Evolutionary conservation across 1,139 yeast species (phyloP).

Genomic region (Barnettozyma hawaiiensis): DNA sequence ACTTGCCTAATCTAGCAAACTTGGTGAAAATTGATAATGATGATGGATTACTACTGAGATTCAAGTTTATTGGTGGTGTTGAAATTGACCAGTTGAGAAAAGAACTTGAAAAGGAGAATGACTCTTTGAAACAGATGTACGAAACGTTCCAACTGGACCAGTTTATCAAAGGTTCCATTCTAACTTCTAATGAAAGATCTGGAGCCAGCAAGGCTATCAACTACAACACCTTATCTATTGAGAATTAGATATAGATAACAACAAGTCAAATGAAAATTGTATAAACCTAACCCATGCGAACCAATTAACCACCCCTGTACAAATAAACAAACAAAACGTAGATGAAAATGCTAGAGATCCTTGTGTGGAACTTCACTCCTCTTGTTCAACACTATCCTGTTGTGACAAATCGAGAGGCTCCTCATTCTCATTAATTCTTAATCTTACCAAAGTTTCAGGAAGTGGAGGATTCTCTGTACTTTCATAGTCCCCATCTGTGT

Average conservation of each 20-base stretch:
- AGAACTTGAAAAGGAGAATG: constrained; percentile 27
- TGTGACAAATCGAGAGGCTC: background rate
- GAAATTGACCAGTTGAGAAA: constrained; percentile 24
- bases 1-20: constrained; percentile 26
- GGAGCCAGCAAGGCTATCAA: constrained; percentile 31
- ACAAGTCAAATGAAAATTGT: background rate
- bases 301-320: background rate
- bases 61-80: constrained; percentile 20
- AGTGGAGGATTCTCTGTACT: constrained; percentile 39
- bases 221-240: constrained; percentile 30
- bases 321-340: too few species aligned
- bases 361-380: background rate
- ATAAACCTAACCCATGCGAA: background rate
- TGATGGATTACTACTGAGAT: constrained; percentile 21
- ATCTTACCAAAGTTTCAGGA: constrained; percentile 66
- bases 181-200: constrained; percentile 32
- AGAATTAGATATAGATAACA: constrained; percentile 14
- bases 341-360: too few species aligned
- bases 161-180: constrained; percentile 34
- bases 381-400: constrained; percentile 31
- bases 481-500: constrained; percentile 43
- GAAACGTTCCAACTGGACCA: constrained; percentile 27
- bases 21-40: constrained; percentile 18
- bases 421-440: constrained; percentile 34
- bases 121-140: constrained; percentile 23